phyloP scores from a whole-genome alignment of 495 filamentous ascomycete genomes.

The Penicillium coffeae region DNA sequence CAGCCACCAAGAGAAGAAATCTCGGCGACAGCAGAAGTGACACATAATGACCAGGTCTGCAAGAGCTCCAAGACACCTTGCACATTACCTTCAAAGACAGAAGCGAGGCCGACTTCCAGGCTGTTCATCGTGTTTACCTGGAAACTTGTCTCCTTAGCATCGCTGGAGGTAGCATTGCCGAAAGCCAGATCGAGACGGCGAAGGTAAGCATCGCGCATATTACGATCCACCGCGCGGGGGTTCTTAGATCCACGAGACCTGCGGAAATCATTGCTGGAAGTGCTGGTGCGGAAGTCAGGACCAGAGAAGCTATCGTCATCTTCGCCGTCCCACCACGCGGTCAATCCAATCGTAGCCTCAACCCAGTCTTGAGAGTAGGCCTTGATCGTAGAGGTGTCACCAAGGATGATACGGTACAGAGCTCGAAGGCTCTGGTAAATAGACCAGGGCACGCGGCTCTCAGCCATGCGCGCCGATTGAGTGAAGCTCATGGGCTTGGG shows the following conservation, averaged over 20 bases:
- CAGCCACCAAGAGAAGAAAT: constrained; percentile 71
- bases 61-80: constrained; percentile 71
- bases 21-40: constrained; percentile 74
- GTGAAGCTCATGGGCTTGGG: constrained; percentile 44
- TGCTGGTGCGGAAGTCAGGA: constrained; percentile 22
- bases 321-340: constrained; percentile 85
- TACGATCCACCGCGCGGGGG: constrained; percentile 36
- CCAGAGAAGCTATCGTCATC: constrained; percentile 41
- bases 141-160: constrained; percentile 48
- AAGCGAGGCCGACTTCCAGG: constrained; percentile 74
- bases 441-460: constrained; percentile 79
- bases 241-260: constrained; percentile 23
- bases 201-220: constrained; percentile 49
- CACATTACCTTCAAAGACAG: constrained; percentile 70
- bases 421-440: constrained; percentile 75
- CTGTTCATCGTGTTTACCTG: constrained; percentile 66
- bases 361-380: constrained; percentile 75
- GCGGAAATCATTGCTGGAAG: constrained; percentile 22
- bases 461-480: constrained; percentile 66
- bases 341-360: constrained; percentile 74
- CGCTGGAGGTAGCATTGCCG: constrained; percentile 42
- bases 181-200: constrained; percentile 51
- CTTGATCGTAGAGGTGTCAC: constrained; percentile 64
- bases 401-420: constrained; percentile 72
- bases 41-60: constrained; percentile 69